Conservation (phyloP, 371 early-diverging fungal species). For the Apophysomyces ossiformis region DNA sequence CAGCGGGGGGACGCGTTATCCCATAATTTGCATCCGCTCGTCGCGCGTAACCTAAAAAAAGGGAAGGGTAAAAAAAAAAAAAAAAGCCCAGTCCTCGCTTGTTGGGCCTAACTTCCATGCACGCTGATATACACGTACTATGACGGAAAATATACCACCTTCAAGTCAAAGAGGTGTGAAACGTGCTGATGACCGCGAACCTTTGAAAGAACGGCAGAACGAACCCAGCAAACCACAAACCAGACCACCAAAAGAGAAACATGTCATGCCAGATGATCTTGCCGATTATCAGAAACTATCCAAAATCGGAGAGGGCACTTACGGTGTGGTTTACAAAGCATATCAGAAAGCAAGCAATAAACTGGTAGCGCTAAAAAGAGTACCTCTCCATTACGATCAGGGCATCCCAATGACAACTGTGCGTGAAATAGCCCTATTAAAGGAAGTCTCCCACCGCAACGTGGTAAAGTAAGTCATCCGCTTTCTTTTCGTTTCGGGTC, state of each 20-base stretch:
- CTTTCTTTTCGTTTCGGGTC: background rate
- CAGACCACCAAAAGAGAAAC: background rate
- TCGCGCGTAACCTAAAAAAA: slow-evolving; percentile 1
- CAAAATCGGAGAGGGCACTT: slow-evolving; percentile 98
- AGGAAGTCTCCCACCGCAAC: slow-evolving; percentile 92
- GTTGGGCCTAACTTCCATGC: background rate
- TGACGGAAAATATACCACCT: slow-evolving; percentile 10
- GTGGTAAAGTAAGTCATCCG: slow-evolving; percentile 74
- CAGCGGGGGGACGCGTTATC: background rate
- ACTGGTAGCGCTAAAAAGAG: slow-evolving; percentile 95
- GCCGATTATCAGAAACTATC: slow-evolving; percentile 79
- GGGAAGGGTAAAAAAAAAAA: background rate
- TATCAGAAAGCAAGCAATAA: slow-evolving; percentile 72
- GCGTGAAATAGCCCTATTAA: slow-evolving; percentile 97
- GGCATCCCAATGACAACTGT: slow-evolving; percentile 92
- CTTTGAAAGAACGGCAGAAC: background rate
- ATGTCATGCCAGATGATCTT: slow-evolving; percentile 11
- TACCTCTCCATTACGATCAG: slow-evolving; percentile 92
- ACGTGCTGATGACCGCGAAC: slow-evolving; percentile 4
- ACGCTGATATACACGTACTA: background rate
- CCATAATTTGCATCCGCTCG: background rate
- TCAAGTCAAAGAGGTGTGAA: background rate
- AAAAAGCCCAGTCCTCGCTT: background rate
- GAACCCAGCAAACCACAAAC: background rate
- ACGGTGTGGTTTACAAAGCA: slow-evolving; percentile 98